A percentile compares a stretch with the other conserved stretches of the same genome.
Conservation (phyloP, 2,329 filamentous ascomycete species). For the Ceratocystis lukuohia region DNA sequence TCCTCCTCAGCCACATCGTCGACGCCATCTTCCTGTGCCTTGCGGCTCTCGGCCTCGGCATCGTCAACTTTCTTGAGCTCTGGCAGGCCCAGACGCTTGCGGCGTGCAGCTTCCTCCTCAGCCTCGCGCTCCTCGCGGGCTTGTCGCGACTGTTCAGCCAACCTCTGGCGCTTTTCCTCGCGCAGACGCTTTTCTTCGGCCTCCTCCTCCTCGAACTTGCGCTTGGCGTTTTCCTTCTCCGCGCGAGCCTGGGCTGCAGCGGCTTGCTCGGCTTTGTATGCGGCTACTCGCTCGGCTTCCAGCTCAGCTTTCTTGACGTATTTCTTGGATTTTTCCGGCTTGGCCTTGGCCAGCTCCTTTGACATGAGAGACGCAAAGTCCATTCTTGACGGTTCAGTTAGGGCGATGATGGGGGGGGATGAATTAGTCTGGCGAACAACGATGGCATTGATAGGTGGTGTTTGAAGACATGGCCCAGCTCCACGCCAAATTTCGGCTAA, state of each 20-base stretch:
- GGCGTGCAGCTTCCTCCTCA: slow-evolving; percentile 55
- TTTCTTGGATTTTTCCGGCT: slow-evolving; percentile 47
- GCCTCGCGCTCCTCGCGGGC: slow-evolving; percentile 59
- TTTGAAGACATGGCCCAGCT: no score
- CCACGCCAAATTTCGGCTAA: not conserved
- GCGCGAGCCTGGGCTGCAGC: slow-evolving; percentile 57
- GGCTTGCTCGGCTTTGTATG: slow-evolving; percentile 72
- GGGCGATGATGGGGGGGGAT: not conserved
- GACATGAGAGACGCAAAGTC: slow-evolving; percentile 92
- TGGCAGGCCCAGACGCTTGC: slow-evolving; percentile 68
- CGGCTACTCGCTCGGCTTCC: slow-evolving; percentile 66
- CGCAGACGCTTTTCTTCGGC: slow-evolving; percentile 53
- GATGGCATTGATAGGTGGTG: not conserved
- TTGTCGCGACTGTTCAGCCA: slow-evolving; percentile 67
- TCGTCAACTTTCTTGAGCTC: slow-evolving; percentile 39
- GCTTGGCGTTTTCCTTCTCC: slow-evolving; percentile 60
- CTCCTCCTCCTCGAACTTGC: slow-evolving; percentile 79
- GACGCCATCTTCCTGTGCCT: slow-evolving; percentile 25
- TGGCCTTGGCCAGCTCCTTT: slow-evolving; percentile 77
- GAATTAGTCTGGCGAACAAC: not conserved
- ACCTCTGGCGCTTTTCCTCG: slow-evolving; percentile 65
- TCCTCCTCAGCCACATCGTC: slow-evolving; percentile 61
- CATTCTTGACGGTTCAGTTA: slow-evolving; percentile 41
- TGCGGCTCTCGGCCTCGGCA: slow-evolving; percentile 29
- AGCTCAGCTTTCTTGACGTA: slow-evolving; percentile 75